Evolutionary conservation across 2,329 filamentous ascomycete genomes (phyloP), one percentile per base, ranked within the genome.

Genomic region (Scedosporium dehoogii): DNA sequence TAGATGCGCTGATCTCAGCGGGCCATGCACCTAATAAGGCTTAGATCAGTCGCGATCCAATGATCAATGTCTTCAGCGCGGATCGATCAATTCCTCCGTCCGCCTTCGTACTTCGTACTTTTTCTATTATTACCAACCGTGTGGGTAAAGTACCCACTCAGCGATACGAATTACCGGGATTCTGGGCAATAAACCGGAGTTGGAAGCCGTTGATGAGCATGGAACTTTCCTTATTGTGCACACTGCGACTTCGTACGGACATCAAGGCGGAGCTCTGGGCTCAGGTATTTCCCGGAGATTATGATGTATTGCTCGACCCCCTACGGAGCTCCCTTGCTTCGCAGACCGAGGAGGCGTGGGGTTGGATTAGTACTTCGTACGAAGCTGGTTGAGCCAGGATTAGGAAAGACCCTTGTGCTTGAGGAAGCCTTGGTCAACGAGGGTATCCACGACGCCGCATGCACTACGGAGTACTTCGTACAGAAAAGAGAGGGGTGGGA

Each of bases 1-100:
- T 55, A 14, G 21, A 12, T 23, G 21, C 23, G 51, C 51, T 55
- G 51, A 55, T 55, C 51, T n/a, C 23, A 55, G 51, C 51, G 51
- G 51, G 51, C 51, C 51, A 55, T 55, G 51, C 51, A 55, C 51
- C 51, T 27, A 55, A 55, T 25, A 55, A 55, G 51, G 51, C 51
- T 23, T 23, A 55, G 51, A 23, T 53, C 18, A 12, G 27, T 27
- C n/a, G 14, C 1, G 21, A 23, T 16, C 18, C 18, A 14, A 23
- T 18, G n/a, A 18, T 48, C n/a, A 21, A 6, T 21, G 16, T 21
- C 44, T 18, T 21, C 44, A 48, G n/a, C 44, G 44, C 44, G n/a
- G 44, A 48, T 48, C 44, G 51, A 29, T 48, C 44, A 48, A 48
- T 23, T 48, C 44, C 33, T 38, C 33, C 33, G 33, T 38, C 33